Percentiles rank a stretch among this genome's conserved stretches.
Conservation (phyloP, 1,139 yeast genomes). For the Magnusiomyces ingens region DNA sequence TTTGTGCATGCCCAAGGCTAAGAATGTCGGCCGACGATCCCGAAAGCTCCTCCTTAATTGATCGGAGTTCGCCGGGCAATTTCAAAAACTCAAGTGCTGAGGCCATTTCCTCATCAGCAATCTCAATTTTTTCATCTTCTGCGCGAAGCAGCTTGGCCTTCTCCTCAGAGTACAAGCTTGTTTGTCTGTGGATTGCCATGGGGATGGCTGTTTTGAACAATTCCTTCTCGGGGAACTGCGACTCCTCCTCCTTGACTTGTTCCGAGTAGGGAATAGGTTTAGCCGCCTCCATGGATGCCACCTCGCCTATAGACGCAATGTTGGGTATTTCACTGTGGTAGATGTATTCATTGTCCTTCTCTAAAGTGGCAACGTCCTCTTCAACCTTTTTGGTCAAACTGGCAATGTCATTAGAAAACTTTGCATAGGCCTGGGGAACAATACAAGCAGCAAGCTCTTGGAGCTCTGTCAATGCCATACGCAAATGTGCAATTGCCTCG, state of each 20-base stretch:
- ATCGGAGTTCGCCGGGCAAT: constrained; percentile 60
- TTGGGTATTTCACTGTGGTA: constrained; percentile 74
- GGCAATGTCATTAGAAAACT: constrained; percentile 22
- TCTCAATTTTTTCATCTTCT: constrained; percentile 68
- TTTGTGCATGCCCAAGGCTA: constrained; percentile 12
- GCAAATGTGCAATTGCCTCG: constrained; percentile 63
- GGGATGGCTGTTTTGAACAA: constrained; percentile 78
- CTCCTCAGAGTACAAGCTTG: constrained; percentile 83
- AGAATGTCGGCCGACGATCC: constrained; percentile 13
- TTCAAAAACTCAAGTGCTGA: constrained; percentile 77
- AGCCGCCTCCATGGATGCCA: constrained; percentile 72
- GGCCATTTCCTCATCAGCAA: constrained; percentile 69
- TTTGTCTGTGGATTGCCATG: constrained; percentile 74
- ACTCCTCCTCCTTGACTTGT: constrained; percentile 39
- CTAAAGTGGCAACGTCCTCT: constrained; percentile 44
- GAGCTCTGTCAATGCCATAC: constrained; percentile 38
- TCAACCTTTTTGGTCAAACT: constrained; percentile 32
- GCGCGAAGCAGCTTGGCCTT: constrained; percentile 70
- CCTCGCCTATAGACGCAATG: constrained; percentile 45
- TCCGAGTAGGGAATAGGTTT: constrained; percentile 58
- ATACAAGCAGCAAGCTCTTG: constrained; percentile 24
- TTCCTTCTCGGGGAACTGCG: constrained; percentile 44
- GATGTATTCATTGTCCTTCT: constrained; percentile 82
- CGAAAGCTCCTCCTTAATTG: constrained; percentile 29
- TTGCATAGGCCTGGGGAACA: constrained; percentile 21